These are phyloP conservation scores for Rheum nobile DNA, from an alignment of 148 eudicot species.

Conservation along the genomic window DNA sequence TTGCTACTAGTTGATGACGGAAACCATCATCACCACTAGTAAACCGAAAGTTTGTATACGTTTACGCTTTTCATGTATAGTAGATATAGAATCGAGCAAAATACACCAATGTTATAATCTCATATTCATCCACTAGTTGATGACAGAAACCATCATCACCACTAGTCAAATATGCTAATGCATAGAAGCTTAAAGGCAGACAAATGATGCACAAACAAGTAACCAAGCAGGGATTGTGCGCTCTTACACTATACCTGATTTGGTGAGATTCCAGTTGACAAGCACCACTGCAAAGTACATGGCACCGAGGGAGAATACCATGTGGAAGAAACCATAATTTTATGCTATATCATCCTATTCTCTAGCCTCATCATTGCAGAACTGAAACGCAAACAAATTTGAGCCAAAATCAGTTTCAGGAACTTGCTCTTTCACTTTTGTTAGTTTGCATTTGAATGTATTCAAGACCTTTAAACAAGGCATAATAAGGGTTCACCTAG, in stretches of 20 bases:
- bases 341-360: slow-evolving; percentile 75
- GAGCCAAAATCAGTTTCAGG: neutral
- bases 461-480: no score
- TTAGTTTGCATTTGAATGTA: no score
- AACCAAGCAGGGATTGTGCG: neutral
- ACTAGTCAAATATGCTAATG: no score
- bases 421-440: neutral
- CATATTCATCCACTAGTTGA: no score
- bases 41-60: no score
- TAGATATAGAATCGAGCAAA: no score
- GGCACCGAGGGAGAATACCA: slow-evolving; percentile 81
- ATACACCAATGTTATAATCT: no score
- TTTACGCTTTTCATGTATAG: no score
- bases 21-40: no score
- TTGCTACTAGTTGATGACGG: no score
- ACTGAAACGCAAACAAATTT: slow-evolving; percentile 21
- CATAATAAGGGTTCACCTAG: slow-evolving; percentile 75
- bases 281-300: slow-evolving; percentile 97
- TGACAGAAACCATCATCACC: no score
- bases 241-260: slow-evolving; percentile 60
- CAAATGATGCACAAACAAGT: neutral
- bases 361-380: slow-evolving; percentile 47
- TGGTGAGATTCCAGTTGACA: slow-evolving; percentile 76
- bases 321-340: slow-evolving; percentile 79
- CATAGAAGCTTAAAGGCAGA: no score